Percentiles rank a stretch among this genome's conserved stretches.
Conservation (phyloP, 2,329 filamentous ascomycete genomes). For the Exserohilum rostratum region DNA sequence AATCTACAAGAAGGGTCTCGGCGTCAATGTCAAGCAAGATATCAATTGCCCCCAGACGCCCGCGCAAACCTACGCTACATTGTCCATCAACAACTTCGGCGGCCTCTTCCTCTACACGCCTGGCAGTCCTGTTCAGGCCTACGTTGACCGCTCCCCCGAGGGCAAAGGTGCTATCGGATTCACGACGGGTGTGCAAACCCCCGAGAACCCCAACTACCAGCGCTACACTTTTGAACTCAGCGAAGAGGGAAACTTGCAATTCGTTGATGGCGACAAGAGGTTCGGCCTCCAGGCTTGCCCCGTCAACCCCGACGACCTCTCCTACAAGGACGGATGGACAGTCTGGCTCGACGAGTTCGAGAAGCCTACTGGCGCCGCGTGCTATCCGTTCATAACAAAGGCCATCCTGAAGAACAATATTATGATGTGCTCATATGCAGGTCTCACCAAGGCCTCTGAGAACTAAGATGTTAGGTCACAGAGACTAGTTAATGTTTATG, state of each 20-base stretch:
- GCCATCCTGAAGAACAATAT: too few species aligned
- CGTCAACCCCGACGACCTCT: constrained; percentile 46
- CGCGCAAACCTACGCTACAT: constrained; percentile 54
- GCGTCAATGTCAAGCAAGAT: constrained; percentile 44
- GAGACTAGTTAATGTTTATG: too few species aligned
- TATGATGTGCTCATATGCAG: too few species aligned
- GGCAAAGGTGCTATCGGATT: constrained; percentile 62
- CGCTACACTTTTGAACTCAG: constrained; percentile 57
- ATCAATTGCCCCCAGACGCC: background rate
- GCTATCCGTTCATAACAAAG: too few species aligned
- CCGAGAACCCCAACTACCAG: constrained; percentile 53
- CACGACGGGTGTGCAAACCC: constrained; percentile 54
- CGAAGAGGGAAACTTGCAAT: constrained; percentile 53
- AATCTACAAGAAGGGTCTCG: constrained; percentile 54
- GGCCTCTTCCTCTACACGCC: constrained; percentile 57
- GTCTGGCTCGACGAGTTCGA: too few species aligned
- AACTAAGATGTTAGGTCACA: too few species aligned
- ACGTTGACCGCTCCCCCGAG: constrained; percentile 64
- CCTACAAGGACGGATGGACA: constrained; percentile 27
- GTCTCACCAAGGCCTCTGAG: too few species aligned
- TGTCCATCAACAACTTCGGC: constrained; percentile 53
- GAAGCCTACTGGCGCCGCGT: too few species aligned
- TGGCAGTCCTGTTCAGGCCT: constrained; percentile 57
- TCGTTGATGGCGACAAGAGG: constrained; percentile 44
- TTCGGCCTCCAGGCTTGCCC: constrained; percentile 61